These are phyloP conservation scores for Acacia melanoxylon DNA, from an alignment of 306 rosid species.

Conservation along the genomic window DNA sequence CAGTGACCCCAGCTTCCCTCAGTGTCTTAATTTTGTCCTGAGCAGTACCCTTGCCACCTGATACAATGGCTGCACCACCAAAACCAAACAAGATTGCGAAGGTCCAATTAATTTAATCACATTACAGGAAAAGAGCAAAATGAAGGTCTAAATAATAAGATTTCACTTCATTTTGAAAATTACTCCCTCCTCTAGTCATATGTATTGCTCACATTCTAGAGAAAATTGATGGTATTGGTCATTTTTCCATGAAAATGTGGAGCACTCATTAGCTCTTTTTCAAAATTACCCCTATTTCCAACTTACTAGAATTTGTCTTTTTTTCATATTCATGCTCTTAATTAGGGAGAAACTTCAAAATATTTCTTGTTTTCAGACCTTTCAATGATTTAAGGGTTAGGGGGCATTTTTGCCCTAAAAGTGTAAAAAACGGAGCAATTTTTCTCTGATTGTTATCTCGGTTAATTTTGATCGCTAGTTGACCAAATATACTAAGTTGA, in stretches of 20 bases:
- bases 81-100: slow-evolving; percentile 23
- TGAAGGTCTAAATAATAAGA: neutral
- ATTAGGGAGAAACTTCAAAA: neutral
- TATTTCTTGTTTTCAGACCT: neutral
- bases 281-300: neutral
- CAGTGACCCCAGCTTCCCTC: slow-evolving; percentile 89
- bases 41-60: slow-evolving; percentile 99
- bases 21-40: slow-evolving; percentile 91
- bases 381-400: no score
- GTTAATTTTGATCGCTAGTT: no score
- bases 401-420: no score
- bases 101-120: neutral
- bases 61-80: slow-evolving; percentile 85
- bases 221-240: neutral
- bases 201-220: no score
- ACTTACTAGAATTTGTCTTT: neutral
- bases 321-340: neutral
- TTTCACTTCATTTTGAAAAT: neutral
- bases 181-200: neutral
- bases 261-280: neutral
- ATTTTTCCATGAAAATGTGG: neutral
- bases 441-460: no score
- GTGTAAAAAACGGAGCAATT: no score
- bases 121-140: neutral
- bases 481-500: no score